Evolutionary conservation across 768 basidiomycete species (phyloP).

Genomic region (Tulasnella sp.): DNA sequence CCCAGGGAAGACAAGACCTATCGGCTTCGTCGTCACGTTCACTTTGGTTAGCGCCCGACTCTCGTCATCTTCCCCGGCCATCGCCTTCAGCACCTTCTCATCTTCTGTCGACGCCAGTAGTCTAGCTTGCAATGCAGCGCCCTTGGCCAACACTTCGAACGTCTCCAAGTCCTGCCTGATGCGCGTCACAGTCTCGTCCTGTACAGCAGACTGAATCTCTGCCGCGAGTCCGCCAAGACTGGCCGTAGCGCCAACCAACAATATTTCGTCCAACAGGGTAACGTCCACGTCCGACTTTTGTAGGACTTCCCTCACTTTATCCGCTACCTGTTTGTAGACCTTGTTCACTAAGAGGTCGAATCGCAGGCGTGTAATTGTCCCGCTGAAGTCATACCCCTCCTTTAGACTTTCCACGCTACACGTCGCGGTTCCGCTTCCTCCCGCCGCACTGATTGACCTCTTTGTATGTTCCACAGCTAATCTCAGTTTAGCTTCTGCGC

Average conservation of each 20-base stretch:
- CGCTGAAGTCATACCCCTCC: slow-evolving; percentile 83
- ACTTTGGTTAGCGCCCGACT: slow-evolving; percentile 11
- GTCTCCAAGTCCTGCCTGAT: slow-evolving; percentile 17
- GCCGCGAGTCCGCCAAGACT: slow-evolving; percentile 18
- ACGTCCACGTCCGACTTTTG: slow-evolving; percentile 15
- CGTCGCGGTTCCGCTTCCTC: slow-evolving; percentile 75
- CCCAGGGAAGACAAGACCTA: slow-evolving; percentile 19
- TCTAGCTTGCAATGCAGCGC: slow-evolving; percentile 20
- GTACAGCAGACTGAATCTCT: slow-evolving; percentile 13
- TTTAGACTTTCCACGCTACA: slow-evolving; percentile 90
- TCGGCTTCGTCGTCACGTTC: slow-evolving; percentile 17
- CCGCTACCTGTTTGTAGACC: slow-evolving; percentile 19
- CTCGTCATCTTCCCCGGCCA: slow-evolving; percentile 12
- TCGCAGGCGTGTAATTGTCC: slow-evolving; percentile 44
- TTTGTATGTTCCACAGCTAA: slow-evolving; percentile 93
- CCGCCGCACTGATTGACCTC: slow-evolving; percentile 75
- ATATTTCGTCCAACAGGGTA: slow-evolving; percentile 22
- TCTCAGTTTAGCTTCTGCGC: slow-evolving; percentile 85
- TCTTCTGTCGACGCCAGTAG: slow-evolving; percentile 17
- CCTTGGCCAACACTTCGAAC: slow-evolving; percentile 19
- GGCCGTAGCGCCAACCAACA: slow-evolving; percentile 21
- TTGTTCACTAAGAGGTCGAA: slow-evolving; percentile 21
- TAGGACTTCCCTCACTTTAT: slow-evolving; percentile 16
- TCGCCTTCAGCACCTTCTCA: slow-evolving; percentile 11
- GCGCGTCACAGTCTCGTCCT: slow-evolving; percentile 19